Conservation (phyloP, 2,329 filamentous ascomycete species). For the Chaetomiaceae sp. region DNA sequence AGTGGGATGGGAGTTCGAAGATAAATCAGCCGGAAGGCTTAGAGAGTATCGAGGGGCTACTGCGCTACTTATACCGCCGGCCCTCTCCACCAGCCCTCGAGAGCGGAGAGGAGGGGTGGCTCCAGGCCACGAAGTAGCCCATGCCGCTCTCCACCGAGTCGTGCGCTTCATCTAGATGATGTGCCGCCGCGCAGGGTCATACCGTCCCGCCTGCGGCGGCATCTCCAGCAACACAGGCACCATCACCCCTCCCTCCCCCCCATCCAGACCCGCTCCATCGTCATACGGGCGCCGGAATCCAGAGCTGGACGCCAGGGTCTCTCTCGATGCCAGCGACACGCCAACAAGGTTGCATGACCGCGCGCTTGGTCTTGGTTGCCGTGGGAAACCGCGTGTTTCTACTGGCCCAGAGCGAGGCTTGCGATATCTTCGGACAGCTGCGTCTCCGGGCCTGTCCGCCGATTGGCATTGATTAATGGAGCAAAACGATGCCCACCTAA, state of each 20-base stretch:
- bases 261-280: constrained; percentile 25
- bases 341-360: constrained; percentile 16
- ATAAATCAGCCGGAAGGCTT: constrained; percentile 14
- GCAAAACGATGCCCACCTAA: constrained; percentile 12
- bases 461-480: constrained; percentile 26
- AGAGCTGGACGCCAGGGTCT: constrained; percentile 13
- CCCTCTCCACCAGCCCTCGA: constrained; percentile 11
- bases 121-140: constrained; percentile 10
- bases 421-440: constrained; percentile 14
- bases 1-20: constrained; percentile 9
- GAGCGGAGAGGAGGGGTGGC: constrained; percentile 13
- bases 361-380: constrained; percentile 11
- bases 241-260: constrained; percentile 12
- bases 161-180: constrained; percentile 24
- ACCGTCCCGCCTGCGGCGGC: constrained; percentile 22
- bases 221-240: constrained; percentile 20
- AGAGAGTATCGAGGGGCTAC: constrained; percentile 12
- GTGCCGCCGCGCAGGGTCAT: constrained; percentile 24
- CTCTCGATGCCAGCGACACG: constrained; percentile 12
- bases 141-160: constrained; percentile 19
- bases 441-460: constrained; percentile 12
- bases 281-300: constrained; percentile 19
- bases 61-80: constrained; percentile 24
- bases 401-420: constrained; percentile 17
- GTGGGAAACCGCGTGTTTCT: constrained; percentile 11